Conservation (phyloP, 1,284 basidiomycete species). For the Trametes polyzona region DNA sequence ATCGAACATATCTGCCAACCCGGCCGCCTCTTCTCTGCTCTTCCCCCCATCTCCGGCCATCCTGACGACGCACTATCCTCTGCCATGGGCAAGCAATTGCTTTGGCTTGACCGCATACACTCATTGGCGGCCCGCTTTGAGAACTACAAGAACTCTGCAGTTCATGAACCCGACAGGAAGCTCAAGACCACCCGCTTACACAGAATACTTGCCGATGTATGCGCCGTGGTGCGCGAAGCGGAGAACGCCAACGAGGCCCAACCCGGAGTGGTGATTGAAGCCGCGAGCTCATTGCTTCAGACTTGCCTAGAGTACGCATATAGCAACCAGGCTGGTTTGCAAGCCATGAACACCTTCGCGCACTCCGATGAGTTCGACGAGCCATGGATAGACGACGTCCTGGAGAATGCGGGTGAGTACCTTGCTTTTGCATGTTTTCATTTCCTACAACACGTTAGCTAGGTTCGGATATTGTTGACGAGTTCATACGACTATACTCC, state of each 20-base stretch:
- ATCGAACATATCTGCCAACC: slow-evolving; percentile 6
- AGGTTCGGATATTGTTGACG: slow-evolving; percentile 10
- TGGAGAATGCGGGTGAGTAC: slow-evolving; percentile 11
- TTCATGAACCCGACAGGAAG: slow-evolving; percentile 8
- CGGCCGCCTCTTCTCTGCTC: neutral
- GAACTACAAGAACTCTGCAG: slow-evolving; percentile 3
- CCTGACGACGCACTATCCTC: neutral
- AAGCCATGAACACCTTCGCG: slow-evolving; percentile 32
- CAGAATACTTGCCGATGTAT: slow-evolving; percentile 15
- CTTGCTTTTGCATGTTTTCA: neutral
- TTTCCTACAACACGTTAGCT: neutral
- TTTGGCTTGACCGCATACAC: neutral
- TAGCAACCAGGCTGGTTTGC: slow-evolving; percentile 12
- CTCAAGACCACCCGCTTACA: slow-evolving; percentile 1
- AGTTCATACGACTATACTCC: slow-evolving; percentile 8
- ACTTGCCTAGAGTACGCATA: slow-evolving; percentile 23
- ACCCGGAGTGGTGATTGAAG: slow-evolving; percentile 33
- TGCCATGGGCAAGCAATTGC: slow-evolving; percentile 2
- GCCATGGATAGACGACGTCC: slow-evolving; percentile 12
- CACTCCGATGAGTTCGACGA: slow-evolving; percentile 28
- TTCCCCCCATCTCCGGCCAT: neutral
- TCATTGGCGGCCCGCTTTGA: slow-evolving; percentile 6
- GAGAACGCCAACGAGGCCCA: neutral
- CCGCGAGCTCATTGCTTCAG: slow-evolving; percentile 29
- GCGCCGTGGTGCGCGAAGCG: slow-evolving; percentile 16